Conservation (phyloP, 208 protist species). For the Acanthamoeba royreba region DNA sequence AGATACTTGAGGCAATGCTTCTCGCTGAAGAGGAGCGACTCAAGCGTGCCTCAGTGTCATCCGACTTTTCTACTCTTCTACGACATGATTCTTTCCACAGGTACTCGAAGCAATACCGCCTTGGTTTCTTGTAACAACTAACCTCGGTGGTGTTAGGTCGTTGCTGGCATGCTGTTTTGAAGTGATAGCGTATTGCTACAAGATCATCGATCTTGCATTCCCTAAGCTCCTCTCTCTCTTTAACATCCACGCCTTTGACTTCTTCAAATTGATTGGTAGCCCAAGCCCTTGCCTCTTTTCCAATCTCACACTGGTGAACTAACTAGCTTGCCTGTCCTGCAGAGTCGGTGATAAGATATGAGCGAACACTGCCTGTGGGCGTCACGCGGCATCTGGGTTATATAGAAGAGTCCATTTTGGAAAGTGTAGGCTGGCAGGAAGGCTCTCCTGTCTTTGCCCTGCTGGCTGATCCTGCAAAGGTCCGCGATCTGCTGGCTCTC, state of each 20-base stretch:
- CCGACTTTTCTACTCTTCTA: neutral
- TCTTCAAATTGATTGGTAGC: neutral
- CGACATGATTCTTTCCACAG: neutral
- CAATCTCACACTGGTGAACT: neutral
- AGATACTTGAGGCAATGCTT: slow-evolving; percentile 30
- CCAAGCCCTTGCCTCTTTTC: neutral
- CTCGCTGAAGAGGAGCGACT: slow-evolving; percentile 1
- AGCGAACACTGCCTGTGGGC: neutral
- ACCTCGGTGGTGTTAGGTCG: neutral
- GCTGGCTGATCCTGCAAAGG: neutral
- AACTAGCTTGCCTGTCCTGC: neutral
- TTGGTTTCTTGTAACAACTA: neutral
- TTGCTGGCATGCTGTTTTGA: slow-evolving; percentile 26
- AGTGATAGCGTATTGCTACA: slow-evolving; percentile 19
- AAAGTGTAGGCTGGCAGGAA: slow-evolving; percentile 1
- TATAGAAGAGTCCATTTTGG: slow-evolving; percentile 12
- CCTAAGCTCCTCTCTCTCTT: neutral
- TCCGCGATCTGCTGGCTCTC: neutral
- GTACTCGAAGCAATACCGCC: neutral
- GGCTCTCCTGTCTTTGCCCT: slow-evolving; percentile 1
- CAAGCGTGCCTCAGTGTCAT: neutral
- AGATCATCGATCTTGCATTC: slow-evolving; percentile 30
- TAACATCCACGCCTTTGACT: slow-evolving; percentile 24
- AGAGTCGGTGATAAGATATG: neutral
- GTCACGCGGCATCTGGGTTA: neutral